Evolutionary conservation across 371 early-diverging fungal genomes (phyloP).

Genomic region (Syncephalastrum racemosum): DNA sequence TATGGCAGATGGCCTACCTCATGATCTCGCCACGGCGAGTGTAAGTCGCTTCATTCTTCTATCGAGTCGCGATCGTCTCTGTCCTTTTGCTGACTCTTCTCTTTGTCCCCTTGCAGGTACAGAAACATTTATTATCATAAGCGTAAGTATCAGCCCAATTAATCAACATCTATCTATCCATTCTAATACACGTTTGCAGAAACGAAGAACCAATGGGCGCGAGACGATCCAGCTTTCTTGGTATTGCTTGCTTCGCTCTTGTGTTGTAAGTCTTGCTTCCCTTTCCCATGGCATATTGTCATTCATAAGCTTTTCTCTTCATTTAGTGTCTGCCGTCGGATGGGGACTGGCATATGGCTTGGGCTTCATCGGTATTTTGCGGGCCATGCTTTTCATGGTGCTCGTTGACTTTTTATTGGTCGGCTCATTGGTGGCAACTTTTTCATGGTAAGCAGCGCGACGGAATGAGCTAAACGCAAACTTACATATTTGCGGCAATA

Average conservation of each 20-base stretch:
- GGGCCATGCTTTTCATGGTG: constrained; percentile 71
- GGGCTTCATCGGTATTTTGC: constrained; percentile 60
- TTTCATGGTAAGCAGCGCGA: constrained; percentile 59
- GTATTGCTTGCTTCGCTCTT: constrained; percentile 64
- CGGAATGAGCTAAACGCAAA: neutral
- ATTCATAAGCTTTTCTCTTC: neutral
- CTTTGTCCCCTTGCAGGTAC: constrained; percentile 53
- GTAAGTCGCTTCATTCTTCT: constrained; percentile 44
- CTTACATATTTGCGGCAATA: neutral
- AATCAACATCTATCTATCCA: neutral
- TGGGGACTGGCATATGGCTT: constrained; percentile 72
- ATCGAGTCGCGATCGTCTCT: neutral
- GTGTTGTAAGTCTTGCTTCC: constrained; percentile 47
- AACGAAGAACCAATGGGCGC: constrained; percentile 94
- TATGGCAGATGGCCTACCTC: constrained; percentile 91
- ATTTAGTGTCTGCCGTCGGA: constrained; percentile 65
- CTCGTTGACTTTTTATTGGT: constrained; percentile 73
- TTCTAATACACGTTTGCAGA: constrained; percentile 45
- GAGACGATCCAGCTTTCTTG: constrained; percentile 93
- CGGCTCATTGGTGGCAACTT: constrained; percentile 66
- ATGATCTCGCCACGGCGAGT: constrained; percentile 85
- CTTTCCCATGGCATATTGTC: neutral
- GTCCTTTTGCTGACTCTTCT: constrained; percentile 1
- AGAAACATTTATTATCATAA: constrained; percentile 91
- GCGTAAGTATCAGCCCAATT: constrained; percentile 53